A percentile compares a stretch with the other conserved stretches of the same genome.
Conservation (phyloP, 192 early-diverging fungal species). For the Coemansia furcata region DNA sequence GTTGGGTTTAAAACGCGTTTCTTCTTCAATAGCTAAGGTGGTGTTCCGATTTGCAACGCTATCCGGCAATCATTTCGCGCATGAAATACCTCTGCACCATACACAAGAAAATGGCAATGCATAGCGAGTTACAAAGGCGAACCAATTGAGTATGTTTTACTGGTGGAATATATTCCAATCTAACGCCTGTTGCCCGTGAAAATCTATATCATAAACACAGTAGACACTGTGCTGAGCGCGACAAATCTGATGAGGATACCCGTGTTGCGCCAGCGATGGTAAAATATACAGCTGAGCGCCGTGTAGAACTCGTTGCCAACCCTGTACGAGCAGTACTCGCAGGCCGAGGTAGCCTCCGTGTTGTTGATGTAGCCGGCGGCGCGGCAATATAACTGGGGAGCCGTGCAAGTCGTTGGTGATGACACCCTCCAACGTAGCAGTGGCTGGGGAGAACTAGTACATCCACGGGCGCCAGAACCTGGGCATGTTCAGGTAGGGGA, state of each 20-base stretch:
- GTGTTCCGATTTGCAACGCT: too few species aligned
- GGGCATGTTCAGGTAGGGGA: constrained; percentile 57
- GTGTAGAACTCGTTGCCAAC: constrained; percentile 35
- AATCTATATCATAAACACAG: constrained; percentile 25
- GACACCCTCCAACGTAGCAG: constrained; percentile 60
- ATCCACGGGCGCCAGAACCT: constrained; percentile 63
- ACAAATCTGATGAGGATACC: constrained; percentile 59
- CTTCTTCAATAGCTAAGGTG: too few species aligned
- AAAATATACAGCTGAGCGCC: constrained; percentile 54
- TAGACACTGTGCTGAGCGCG: constrained; percentile 55
- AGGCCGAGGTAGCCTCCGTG: constrained; percentile 31
- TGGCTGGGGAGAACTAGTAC: constrained; percentile 64
- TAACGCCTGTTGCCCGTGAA: constrained; percentile 51
- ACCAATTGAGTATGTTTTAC: not conserved
- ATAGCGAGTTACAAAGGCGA: too few species aligned
- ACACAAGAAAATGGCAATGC: too few species aligned
- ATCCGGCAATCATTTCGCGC: too few species aligned
- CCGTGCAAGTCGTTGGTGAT: constrained; percentile 59
- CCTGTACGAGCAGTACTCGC: constrained; percentile 56
- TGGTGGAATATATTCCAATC: not conserved
- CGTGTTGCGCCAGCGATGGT: constrained; percentile 61
- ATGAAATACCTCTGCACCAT: too few species aligned
- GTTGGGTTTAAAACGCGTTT: too few species aligned
- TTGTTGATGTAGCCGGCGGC: constrained; percentile 53
- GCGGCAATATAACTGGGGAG: not conserved